A percentile compares a stretch with the other conserved stretches of the same genome.
Evolutionary conservation across 768 basidiomycete genomes (phyloP).

Genomic region (Leucosporidium yakuticum): DNA sequence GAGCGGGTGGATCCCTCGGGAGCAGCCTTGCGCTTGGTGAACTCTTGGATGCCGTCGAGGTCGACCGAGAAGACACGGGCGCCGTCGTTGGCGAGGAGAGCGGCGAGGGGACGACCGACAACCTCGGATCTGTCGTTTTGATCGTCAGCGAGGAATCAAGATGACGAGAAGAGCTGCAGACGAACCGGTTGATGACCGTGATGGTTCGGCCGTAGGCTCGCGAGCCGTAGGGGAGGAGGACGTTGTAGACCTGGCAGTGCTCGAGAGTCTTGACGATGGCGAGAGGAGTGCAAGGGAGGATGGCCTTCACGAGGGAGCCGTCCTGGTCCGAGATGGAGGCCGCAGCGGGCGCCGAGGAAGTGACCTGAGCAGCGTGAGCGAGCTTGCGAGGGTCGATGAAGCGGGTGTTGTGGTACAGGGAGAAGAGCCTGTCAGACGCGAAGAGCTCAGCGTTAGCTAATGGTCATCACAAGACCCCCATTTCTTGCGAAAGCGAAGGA

Average conservation of each 20-base stretch:
- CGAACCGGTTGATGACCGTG: slow-evolving; percentile 86
- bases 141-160: neutral
- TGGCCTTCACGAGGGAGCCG: slow-evolving; percentile 71
- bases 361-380: slow-evolving; percentile 42
- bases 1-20: slow-evolving; percentile 44
- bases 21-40: slow-evolving; percentile 55
- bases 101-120: slow-evolving; percentile 92
- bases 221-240: slow-evolving; percentile 84
- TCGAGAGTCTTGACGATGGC: slow-evolving; percentile 95
- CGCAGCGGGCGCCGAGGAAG: slow-evolving; percentile 35
- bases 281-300: slow-evolving; percentile 93
- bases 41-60: slow-evolving; percentile 94
- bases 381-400: slow-evolving; percentile 77
- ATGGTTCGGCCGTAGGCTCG: slow-evolving; percentile 87
- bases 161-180: neutral
- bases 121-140: slow-evolving; percentile 69
- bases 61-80: slow-evolving; percentile 92
- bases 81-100: slow-evolving; percentile 90
- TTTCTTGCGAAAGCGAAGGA: slow-evolving; percentile 52
- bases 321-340: slow-evolving; percentile 38
- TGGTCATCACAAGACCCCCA: neutral
- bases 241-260: slow-evolving; percentile 85
- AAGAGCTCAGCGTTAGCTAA: slow-evolving; percentile 59
- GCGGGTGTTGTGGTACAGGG: slow-evolving; percentile 63
- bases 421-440: slow-evolving; percentile 31